Percentiles rank a stretch among this genome's conserved stretches.
Conservation (phyloP, 768 basidiomycete species). For the Lentinula aciculospora region DNA sequence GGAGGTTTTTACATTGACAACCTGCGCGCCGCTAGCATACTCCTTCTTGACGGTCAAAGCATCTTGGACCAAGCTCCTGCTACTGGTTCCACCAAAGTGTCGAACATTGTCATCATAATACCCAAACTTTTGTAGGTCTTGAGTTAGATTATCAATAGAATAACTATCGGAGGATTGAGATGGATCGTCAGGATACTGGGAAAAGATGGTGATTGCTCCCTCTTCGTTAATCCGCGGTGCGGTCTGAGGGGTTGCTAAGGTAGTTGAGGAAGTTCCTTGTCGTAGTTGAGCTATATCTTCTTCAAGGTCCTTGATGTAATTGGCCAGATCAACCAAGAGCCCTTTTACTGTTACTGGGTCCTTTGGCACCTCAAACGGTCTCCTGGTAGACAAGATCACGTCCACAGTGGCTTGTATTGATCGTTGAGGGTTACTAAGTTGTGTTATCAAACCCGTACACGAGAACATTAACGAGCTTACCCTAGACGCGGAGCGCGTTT, state of each 20-base stretch:
- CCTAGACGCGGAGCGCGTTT: constrained; percentile 36
- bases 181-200: background rate
- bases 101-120: constrained; percentile 9
- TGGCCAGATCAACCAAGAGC: background rate
- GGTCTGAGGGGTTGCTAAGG: background rate
- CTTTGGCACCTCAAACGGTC: background rate
- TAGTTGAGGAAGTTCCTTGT: background rate
- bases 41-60: constrained; percentile 37
- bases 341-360: background rate
- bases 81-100: constrained; percentile 27
- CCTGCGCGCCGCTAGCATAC: constrained; percentile 7
- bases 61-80: constrained; percentile 21
- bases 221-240: background rate
- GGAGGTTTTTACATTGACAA: background rate
- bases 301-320: background rate
- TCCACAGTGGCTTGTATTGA: background rate
- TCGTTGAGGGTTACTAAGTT: constrained; percentile 21
- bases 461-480: constrained; percentile 9
- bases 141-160: background rate
- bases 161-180: background rate
- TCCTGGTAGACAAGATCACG: background rate
- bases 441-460: constrained; percentile 17
- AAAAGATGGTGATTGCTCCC: background rate
- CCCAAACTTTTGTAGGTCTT: background rate
- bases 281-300: background rate